phyloP scores from a whole-genome alignment of 331 rosid species.

The Quercus lobata region DNA sequence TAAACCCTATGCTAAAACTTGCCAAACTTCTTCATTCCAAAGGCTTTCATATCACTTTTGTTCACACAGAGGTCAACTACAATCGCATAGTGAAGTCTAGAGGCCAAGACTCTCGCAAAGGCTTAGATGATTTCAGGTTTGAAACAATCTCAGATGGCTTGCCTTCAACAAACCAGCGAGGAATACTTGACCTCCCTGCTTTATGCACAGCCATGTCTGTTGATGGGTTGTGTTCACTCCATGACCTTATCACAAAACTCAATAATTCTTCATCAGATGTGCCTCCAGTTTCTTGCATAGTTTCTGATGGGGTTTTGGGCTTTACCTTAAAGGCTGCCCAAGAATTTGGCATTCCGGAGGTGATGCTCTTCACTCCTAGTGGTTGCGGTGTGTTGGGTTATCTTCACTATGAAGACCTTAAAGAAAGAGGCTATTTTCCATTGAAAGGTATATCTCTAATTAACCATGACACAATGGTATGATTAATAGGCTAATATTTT shows the following conservation, averaged over 20 bases:
- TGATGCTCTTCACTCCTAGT: slow-evolving; percentile 28
- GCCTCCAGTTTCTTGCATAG: slow-evolving; percentile 32
- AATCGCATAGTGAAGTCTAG: slow-evolving; percentile 14
- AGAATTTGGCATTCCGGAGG: slow-evolving; percentile 36
- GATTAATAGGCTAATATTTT: no score
- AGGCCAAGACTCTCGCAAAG: slow-evolving; percentile 11
- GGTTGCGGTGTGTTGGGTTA: slow-evolving; percentile 35
- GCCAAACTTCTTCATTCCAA: slow-evolving; percentile 35
- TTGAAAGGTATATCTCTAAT: neutral
- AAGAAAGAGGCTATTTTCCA: slow-evolving; percentile 31
- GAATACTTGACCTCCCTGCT: slow-evolving; percentile 24
- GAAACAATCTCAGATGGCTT: slow-evolving; percentile 36
- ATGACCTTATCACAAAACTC: slow-evolving; percentile 19
- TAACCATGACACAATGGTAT: no score
- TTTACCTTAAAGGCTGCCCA: slow-evolving; percentile 22
- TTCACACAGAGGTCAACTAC: slow-evolving; percentile 25
- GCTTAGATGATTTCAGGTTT: slow-evolving; percentile 20
- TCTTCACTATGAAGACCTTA: slow-evolving; percentile 31
- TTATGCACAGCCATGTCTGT: slow-evolving; percentile 8
- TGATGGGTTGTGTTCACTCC: slow-evolving; percentile 24
- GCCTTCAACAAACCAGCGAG: slow-evolving; percentile 23
- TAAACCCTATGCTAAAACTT: slow-evolving; percentile 37
- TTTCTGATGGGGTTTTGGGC: slow-evolving; percentile 35
- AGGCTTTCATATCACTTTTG: slow-evolving; percentile 34
- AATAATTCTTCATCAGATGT: slow-evolving; percentile 7